These are phyloP conservation scores for Trypanosoma rangeli DNA, from an alignment of 208 protist species.

Conservation along the genomic window DNA sequence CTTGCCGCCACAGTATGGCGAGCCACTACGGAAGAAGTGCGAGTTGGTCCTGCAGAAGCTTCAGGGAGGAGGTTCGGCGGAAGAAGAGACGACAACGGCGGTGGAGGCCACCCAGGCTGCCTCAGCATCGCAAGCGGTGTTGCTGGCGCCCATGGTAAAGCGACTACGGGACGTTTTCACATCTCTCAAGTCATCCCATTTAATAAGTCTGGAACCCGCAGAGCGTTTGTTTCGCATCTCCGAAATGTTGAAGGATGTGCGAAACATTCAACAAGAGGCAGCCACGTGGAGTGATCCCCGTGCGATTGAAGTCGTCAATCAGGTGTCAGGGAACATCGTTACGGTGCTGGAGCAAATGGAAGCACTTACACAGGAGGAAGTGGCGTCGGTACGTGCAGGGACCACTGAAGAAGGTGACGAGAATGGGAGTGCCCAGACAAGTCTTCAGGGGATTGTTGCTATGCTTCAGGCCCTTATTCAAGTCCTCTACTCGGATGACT, in stretches of 20 bases:
- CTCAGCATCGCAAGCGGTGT: neutral
- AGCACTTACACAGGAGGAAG: constrained; percentile 26
- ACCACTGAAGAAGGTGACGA: neutral
- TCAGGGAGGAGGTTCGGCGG: neutral
- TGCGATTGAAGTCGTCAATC: constrained; percentile 9
- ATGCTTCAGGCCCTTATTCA: constrained; percentile 31
- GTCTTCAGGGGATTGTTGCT: constrained; percentile 15
- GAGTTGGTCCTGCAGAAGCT: constrained; percentile 26
- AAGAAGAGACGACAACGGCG: neutral
- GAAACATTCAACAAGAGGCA: constrained; percentile 12
- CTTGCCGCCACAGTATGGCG: constrained; percentile 40
- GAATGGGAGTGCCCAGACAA: constrained; percentile 4
- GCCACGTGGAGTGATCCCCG: constrained; percentile 14
- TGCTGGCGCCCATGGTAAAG: constrained; percentile 21
- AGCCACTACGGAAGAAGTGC: constrained; percentile 52
- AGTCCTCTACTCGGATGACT: constrained; percentile 36
- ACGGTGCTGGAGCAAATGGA: constrained; percentile 32
- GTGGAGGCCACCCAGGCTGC: neutral
- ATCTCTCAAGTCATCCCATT: constrained; percentile 23
- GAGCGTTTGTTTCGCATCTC: constrained; percentile 19
- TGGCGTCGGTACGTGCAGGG: neutral
- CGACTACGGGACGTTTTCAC: constrained; percentile 34
- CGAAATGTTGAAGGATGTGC: constrained; percentile 24
- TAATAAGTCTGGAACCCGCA: constrained; percentile 11
- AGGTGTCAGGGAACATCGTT: constrained; percentile 24